Evolutionary conservation across 257 asterid genomes (phyloP), one percentile per base, ranked within the genome.

Genomic region (Fraxinus anomala): DNA sequence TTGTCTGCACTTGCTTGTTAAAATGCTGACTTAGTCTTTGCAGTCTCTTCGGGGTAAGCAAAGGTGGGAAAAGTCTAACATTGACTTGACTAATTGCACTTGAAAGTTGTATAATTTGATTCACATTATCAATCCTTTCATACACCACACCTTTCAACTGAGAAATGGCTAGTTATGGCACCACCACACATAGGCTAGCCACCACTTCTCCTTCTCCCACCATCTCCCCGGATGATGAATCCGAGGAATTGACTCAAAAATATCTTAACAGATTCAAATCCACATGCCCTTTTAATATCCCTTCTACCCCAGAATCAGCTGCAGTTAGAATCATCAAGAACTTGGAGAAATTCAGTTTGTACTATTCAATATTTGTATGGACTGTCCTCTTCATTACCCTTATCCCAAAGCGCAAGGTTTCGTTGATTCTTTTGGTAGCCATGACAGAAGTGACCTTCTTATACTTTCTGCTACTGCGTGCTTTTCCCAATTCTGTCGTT

Each of bases 361-460:
- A 83, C 80, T 92, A 92, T 59, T 79, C 77, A 1, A 80, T 75
- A 3, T 90, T 94, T n/a, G 61, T 89, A 23, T 94, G 90, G 87
- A 80, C 94, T 0, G 90, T 88, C 1, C 92, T 92, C 61, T 88
- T 90, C 79, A 88, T 92, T 17, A 30, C 96, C 68, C 90, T 94
- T 4, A 59, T 86, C 30, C 96, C 96, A 3, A 0, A 0, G 26
- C 91, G 96, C 5, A 91, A 90, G n/a, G 91, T 87, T 30, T 94
- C 96, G 0, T 67, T 89, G 5, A 73, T 92, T 54, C 80, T 14
- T 72, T 77, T 92, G 77, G 96, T 89, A 36, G 85, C 85, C 63
- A 83, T 63, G 36, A 92, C 85, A 3, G 94, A 90, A 28, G 89
- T 91, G n/a, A 37, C 90, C 0, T 54, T 85, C 19, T 54, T 89